Conservation (phyloP, 768 basidiomycete species). For the Mycena venus region DNA sequence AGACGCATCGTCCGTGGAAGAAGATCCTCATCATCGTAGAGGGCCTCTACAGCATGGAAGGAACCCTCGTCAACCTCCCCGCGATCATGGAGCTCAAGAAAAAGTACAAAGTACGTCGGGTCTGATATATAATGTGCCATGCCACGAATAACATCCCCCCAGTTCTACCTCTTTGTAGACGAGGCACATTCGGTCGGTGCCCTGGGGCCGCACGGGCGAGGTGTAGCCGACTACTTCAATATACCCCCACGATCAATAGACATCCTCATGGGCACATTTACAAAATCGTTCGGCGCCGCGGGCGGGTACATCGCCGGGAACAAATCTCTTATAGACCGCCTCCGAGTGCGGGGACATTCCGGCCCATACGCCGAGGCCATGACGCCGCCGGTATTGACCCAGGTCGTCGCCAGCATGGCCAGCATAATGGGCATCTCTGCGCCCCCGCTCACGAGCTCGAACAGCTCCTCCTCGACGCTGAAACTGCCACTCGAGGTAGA, state of each 20-base stretch:
- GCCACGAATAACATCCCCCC: not conserved
- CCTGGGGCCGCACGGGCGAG: constrained; percentile 93
- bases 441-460: constrained; percentile 43
- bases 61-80: constrained; percentile 90
- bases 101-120: constrained; percentile 95
- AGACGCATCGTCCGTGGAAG: constrained; percentile 98
- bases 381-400: constrained; percentile 91
- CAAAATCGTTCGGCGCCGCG: constrained; percentile 93
- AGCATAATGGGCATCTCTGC: constrained; percentile 92
- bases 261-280: constrained; percentile 98
- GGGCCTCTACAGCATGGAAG: constrained; percentile 98
- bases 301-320: constrained; percentile 95
- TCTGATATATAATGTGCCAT: not conserved
- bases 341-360: constrained; percentile 86
- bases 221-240: constrained; percentile 95
- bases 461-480: constrained; percentile 42
- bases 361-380: constrained; percentile 92
- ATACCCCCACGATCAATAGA: constrained; percentile 87
- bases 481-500: constrained; percentile 50
- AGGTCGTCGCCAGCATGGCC: constrained; percentile 92
- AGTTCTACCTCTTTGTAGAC: constrained; percentile 97
- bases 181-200: constrained; percentile 99
- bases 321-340: constrained; percentile 82
- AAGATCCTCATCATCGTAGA: constrained; percentile 96
- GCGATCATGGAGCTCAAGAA: constrained; percentile 86